Evolutionary conservation across 148 eudicot species (phyloP), one percentile per base, ranked within the genome.

Genomic region (Amaranthus cruentus): DNA sequence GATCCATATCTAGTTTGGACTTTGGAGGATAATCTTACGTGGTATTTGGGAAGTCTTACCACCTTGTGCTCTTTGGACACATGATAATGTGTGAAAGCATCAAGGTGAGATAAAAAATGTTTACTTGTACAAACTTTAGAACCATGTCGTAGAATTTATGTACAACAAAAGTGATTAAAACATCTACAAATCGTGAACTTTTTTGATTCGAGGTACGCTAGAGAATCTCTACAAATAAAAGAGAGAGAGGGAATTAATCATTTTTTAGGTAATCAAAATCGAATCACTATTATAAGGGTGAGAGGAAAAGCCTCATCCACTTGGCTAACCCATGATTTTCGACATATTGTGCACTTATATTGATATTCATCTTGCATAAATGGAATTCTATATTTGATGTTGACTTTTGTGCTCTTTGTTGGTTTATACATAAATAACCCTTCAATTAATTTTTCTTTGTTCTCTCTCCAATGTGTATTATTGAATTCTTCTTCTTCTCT

Each of bases 11-110:
- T 55, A 9, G 15, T 7, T 0, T 2, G 9, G 18, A 47, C 49
- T 61, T 66, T 15, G 42, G 13, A 48, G 54, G 69, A 3, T 6
- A 44, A 13, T 1, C 12, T 59, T 66, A 18, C 2, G 2, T 42
- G 3, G 46, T 51, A 51, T 52, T 6, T 69, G 47, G 61, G 14
- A 69, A 13, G 38, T 49, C 21, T n/a, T 72, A 12, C 15, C 28
- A 4, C 44, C 48, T 63, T 9, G 50, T 4, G 3, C 12, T 12
- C 2, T 50, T 70, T 2, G 11, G 13, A 4, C 28, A n/a, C 21
- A 61, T 62, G 76, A 62, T 46, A 46, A 28, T 38, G 50, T 50
- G 50, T 64, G 50, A 46, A 46, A 64, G 48, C 28, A 61, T 61
- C 7, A 10, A 10, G 6, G 65, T 48, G 18, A 68, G 9, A 28